Base-by-base conservation (phyloP, 108 stramenopile species). In the Phaeodactylum tricornutum region DNA sequence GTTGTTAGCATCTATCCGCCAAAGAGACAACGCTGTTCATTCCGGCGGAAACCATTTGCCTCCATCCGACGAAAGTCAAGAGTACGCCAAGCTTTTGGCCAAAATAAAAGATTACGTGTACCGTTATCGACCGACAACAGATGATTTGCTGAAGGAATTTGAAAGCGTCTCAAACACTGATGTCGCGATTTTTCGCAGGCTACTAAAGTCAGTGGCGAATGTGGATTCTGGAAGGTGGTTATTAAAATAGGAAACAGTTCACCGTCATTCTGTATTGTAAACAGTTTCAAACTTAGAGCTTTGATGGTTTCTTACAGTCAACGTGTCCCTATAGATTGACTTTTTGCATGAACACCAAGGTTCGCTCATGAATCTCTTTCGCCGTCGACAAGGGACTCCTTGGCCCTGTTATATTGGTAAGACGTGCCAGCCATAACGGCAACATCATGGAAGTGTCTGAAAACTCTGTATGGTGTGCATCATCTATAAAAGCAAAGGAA, bases 71-170 rank as follows among this genome's bases (percentile, higher is more conserved):
- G 50, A 55, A 9, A 47, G 51, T 6, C 53, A 66, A 30, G 49
- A 74, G 30, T 58, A 75, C 38, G 62, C 73, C 17, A 55, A 53
- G 12, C 47, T 87, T 22, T 47, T 83, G 47, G 40, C 50, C 7
- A 57, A 74, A 4, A 50, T 87, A 29, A 57, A 48, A 36, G 54
- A 62, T 1, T 87, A 66, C 55, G 68, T 84, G 16, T 40, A 47
- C 8, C 41, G 48, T 43, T 29, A 34, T 27, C 12, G 30, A 3
- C 85, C 85, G 14, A 70, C 81, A 16, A 83, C 81, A 5, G 67
- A 69, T 31, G 67, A 81, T 23, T 50, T 87, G 31, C 62, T 84
- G 21, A 53, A 70, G 16, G 74, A 72, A 60, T 87, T 84, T 62
- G 66, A 57, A 16, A 61, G 70, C 33, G 71, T 87, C 8, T 55